Evolutionary conservation across 768 basidiomycete species (phyloP), one percentile per base, ranked within the genome.

Genomic region (Hirschioporus abietinus): DNA sequence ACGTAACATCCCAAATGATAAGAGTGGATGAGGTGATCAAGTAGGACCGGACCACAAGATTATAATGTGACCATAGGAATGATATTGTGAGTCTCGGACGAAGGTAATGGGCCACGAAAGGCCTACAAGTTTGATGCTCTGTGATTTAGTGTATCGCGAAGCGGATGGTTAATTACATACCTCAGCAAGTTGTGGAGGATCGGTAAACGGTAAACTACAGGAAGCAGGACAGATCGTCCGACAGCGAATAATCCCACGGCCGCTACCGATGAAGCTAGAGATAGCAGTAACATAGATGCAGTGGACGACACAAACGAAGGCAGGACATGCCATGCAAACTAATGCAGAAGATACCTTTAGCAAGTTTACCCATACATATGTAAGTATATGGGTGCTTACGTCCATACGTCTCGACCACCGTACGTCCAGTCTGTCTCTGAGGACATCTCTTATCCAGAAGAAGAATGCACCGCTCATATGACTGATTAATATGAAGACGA

Each of bases 81-180:
- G 77, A 71, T 24, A 88, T 26, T 0, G 84, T 85, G 82, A 72
- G 1, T 86, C 85, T 63, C 82, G 79, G 30, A 23, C 66, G 59
- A 1, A 87, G 74, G 72, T 91, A 90, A 74, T 90, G 88, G 0
- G 82, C 83, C 0, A 84, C 78, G 71, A 90, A 88, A 0, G 89
- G 90, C 12, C 64, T 60, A 60, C 25, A 52, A 64, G 34, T 20
- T 9, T 8, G 23, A 8, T 18, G 27, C 1, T 25, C 23, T 35
- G 7, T 17, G 17, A 63, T 58, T 26, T 24, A 26, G 36, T 23
- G 8, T 25, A 64, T 35, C 20, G 8, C 20, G 7, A 36, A 24
- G 42, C 8, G 35, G 9, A 35, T 30, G 30, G 8, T 30, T 30
- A 30, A 52, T 64, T 8, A 8, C 35, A 52, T 18, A 52, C 36